Conservation (phyloP, 176 grass and related monocot species). For the Zizania latifolia region DNA sequence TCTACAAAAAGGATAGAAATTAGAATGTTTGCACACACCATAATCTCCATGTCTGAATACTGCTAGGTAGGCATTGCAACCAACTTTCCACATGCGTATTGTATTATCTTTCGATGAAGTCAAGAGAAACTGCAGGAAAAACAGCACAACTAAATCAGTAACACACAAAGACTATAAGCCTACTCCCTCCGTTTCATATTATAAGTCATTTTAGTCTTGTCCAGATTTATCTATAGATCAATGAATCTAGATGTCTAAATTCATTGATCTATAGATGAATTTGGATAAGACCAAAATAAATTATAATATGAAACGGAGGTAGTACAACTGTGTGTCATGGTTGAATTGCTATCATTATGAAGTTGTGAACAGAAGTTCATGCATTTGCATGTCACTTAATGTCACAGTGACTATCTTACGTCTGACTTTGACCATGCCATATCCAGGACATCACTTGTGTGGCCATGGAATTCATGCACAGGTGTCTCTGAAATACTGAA, state of each 20-base stretch:
- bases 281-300: too few species aligned
- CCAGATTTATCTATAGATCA: too few species aligned
- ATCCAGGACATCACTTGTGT: conserved; percentile 63
- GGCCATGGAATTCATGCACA: conserved; percentile 58
- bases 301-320: too few species aligned
- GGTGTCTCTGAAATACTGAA: conserved; percentile 59
- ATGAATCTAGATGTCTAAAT: too few species aligned
- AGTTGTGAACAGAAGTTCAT: background rate
- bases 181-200: too few species aligned
- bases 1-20: background rate
- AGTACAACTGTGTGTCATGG: background rate
- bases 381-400: background rate
- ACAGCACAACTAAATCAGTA: background rate
- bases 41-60: conserved; percentile 66
- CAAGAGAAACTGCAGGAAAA: conserved; percentile 53
- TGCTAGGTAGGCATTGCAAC: conserved; percentile 48
- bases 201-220: too few species aligned
- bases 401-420: conserved; percentile 19
- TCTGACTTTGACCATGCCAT: conserved; percentile 73
- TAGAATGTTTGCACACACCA: conserved; percentile 35
- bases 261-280: too few species aligned
- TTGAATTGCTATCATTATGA: background rate
- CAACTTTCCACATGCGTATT: conserved; percentile 84
- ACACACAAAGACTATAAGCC: too few species aligned
- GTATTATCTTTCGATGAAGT: conserved; percentile 75